Evolutionary conservation across 2,329 filamentous ascomycete species (phyloP), one percentile per base, ranked within the genome.

Genomic region (Fusarium goolgardi): DNA sequence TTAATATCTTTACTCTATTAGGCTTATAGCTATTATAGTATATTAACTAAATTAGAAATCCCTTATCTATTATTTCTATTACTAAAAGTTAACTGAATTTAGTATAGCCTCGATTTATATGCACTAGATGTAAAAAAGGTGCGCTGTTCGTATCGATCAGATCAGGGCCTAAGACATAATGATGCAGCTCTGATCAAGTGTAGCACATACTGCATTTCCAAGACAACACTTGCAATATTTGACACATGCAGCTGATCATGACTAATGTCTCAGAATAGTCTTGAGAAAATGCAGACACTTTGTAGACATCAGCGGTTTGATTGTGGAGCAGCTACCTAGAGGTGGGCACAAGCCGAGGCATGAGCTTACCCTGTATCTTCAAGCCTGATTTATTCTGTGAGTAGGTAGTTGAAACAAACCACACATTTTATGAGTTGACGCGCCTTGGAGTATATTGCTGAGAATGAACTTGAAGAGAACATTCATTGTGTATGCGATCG

Each of bases 361-460:
- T 39, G 18, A 13, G n/a, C 18, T 35, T 66, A 66, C 63, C 63
- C 63, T 66, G 27, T 37, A 62, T 21, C 23, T n/a, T 18, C 20
- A 3, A 37, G 8, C 31, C n/a, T 21, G 8, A 47, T 32, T 12
- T 15, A 50, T 29, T 44, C 16, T 18, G 10, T 11, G 3, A 15
- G 16, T 2, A 32, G 31, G 25, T 27, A 27, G 9, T 10, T 50
- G 34, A 35, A 23, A 39, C 18, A 20, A 12, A 27, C 7, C 10
- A 13, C 6, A 31, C 31, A 0, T 21, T 45, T 21, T 1, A 21
- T n/a, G 10, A 1, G 4, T 31, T 45, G 27, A 20, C 11, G 12
- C 12, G 8, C 9, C 6, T 45, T 20, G 25, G 25, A 9, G 4
- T 5, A 31, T 21, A 16, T 31, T n/a, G 20, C 1, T 5, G 4